A percentile compares a stretch with the other conserved stretches of the same genome.
These are phyloP conservation scores for Mariannaea elegans DNA, from an alignment of 2,329 filamentous ascomycete genomes.

Conservation along the genomic window DNA sequence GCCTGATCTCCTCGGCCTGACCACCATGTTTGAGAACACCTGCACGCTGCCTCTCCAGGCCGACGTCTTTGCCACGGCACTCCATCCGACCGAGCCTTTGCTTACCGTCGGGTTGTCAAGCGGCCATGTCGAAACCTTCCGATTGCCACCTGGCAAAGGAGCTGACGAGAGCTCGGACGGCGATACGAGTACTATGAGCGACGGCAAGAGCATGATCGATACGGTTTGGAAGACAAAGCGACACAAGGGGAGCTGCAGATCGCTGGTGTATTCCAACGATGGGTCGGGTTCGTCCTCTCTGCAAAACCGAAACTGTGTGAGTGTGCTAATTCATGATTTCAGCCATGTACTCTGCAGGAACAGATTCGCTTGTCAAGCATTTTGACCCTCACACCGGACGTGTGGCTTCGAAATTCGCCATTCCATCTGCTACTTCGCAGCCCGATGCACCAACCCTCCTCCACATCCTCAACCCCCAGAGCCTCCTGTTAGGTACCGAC, in stretches of 20 bases:
- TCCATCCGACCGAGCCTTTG: constrained; percentile 86
- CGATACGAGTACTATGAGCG: constrained; percentile 59
- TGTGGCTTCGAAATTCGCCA: constrained; percentile 82
- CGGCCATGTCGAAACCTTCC: constrained; percentile 87
- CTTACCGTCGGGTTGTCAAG: constrained; percentile 85
- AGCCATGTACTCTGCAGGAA: constrained; percentile 72
- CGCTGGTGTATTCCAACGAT: constrained; percentile 80
- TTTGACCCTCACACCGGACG: constrained; percentile 67
- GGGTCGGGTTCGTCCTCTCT: constrained; percentile 65
- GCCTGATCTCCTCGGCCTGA: background rate
- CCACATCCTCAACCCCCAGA: constrained; percentile 86
- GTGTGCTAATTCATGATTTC: constrained; percentile 24
- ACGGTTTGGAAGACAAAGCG: constrained; percentile 86
- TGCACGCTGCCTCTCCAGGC: constrained; percentile 87
- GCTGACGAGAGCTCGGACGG: constrained; percentile 61
- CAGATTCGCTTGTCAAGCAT: constrained; percentile 65
- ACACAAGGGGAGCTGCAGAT: constrained; percentile 94
- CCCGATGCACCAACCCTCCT: constrained; percentile 82
- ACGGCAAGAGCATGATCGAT: constrained; percentile 80
- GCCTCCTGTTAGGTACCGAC: constrained; percentile 88
- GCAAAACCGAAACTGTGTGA: too few species aligned
- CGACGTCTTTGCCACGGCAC: constrained; percentile 87
- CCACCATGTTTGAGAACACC: constrained; percentile 84
- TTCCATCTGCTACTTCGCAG: constrained; percentile 66
- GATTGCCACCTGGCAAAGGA: constrained; percentile 67